Evolutionary conservation across 2,329 filamentous ascomycete genomes (phyloP).

Genomic region (Cercospora zeina): DNA sequence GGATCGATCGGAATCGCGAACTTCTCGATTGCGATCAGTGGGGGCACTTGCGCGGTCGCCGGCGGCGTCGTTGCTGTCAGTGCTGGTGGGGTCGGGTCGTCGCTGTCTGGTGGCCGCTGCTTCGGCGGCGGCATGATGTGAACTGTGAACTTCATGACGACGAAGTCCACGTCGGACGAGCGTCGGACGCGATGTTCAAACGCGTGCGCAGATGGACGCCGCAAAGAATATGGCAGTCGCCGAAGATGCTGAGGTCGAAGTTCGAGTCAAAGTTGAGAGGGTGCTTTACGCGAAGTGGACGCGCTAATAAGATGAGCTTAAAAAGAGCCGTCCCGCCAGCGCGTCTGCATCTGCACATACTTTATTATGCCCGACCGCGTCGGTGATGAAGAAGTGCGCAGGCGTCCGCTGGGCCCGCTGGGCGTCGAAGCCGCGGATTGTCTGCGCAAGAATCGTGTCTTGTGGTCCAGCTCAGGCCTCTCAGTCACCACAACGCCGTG

Average conservation of each 20-base stretch:
- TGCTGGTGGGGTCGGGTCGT: background rate
- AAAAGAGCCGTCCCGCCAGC: background rate
- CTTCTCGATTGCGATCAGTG: background rate
- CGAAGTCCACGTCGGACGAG: background rate
- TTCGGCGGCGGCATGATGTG: conserved; percentile 14
- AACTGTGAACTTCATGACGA: conserved; percentile 16
- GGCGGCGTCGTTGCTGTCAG: background rate
- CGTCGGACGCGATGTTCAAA: background rate
- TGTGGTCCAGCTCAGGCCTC: background rate
- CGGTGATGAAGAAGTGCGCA: too few species aligned
- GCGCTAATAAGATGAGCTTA: background rate
- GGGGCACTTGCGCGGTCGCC: background rate
- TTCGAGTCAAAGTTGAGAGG: background rate
- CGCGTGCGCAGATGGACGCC: background rate
- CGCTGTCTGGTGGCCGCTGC: conserved; percentile 6
- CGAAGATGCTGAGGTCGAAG: background rate
- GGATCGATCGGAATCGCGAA: conserved; percentile 9
- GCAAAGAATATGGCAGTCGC: background rate
- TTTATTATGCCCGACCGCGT: background rate
- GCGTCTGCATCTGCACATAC: background rate
- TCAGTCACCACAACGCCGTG: background rate
- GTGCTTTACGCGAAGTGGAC: background rate
- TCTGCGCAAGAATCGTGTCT: too few species aligned
- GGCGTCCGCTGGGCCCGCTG: too few species aligned
- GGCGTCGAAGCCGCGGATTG: too few species aligned